Evolutionary conservation across 2,329 filamentous ascomycete species (phyloP).

Genomic region (Dendryphion nanum): DNA sequence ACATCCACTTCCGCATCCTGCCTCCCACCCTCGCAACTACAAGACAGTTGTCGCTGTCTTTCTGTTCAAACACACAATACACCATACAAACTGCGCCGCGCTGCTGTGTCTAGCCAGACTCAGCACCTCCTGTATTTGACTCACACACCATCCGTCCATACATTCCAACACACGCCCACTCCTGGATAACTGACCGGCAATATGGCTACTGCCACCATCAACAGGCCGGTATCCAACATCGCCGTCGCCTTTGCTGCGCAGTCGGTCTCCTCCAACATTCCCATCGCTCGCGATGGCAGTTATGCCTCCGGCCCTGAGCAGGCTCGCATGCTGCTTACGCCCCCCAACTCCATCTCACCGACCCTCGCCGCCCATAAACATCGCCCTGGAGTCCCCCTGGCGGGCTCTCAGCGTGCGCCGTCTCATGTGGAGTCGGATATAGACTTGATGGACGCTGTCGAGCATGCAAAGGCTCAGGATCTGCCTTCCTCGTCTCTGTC

Average conservation of each 20-base stretch:
- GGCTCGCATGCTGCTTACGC: slow-evolving; percentile 69
- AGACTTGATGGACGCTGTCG: slow-evolving; percentile 71
- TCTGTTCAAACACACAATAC: too few species aligned
- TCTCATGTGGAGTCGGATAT: slow-evolving; percentile 74
- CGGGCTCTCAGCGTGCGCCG: slow-evolving; percentile 47
- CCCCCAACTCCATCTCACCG: slow-evolving; percentile 93
- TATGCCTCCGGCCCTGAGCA: slow-evolving; percentile 17
- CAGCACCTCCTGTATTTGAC: slow-evolving; percentile 29
- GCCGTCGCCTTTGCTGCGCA: slow-evolving; percentile 39
- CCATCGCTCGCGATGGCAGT: slow-evolving; percentile 29
- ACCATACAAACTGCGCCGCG: slow-evolving; percentile 8
- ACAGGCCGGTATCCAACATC: slow-evolving; percentile 42
- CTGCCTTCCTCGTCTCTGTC: slow-evolving; percentile 44
- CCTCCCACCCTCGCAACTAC: slow-evolving; percentile 6
- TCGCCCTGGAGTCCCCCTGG: slow-evolving; percentile 54
- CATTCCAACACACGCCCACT: slow-evolving; percentile 7
- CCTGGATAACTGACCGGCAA: slow-evolving; percentile 9
- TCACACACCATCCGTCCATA: slow-evolving; percentile 28
- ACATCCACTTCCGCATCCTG: slow-evolving; percentile 5
- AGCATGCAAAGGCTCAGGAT: slow-evolving; percentile 48
- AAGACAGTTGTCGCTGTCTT: slow-evolving; percentile 16
- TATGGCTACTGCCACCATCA: slow-evolving; percentile 37
- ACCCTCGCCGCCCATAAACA: slow-evolving; percentile 78
- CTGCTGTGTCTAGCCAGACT: slow-evolving; percentile 19
- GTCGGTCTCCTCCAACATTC: slow-evolving; percentile 24